phyloP scores from a whole-genome alignment of 164 flowering plant genomes.

The Euptelea pleiosperma region DNA sequence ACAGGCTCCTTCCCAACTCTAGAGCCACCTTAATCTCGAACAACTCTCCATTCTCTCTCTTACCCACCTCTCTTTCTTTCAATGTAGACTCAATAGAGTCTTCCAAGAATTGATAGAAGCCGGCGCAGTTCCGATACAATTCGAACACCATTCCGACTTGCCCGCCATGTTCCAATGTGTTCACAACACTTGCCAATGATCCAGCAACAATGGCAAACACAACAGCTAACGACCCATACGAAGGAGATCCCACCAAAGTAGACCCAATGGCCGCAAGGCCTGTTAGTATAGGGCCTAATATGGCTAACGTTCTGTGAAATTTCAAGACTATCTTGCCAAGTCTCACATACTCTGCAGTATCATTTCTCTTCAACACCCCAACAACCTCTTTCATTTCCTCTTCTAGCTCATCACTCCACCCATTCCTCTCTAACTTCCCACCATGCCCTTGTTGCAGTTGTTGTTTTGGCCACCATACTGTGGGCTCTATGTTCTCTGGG shows the following conservation, averaged over 20 bases:
- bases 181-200: constrained; percentile 42
- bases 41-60: constrained; percentile 48
- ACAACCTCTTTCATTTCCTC: constrained; percentile 47
- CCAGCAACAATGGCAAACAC: constrained; percentile 34
- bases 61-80: constrained; percentile 20
- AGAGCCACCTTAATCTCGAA: constrained; percentile 46
- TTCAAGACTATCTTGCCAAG: constrained; percentile 43
- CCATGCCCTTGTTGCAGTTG: neutral
- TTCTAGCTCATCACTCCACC: constrained; percentile 51
- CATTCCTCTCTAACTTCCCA: constrained; percentile 4
- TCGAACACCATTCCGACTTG: constrained; percentile 56
- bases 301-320: constrained; percentile 40
- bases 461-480: neutral
- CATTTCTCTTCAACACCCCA: constrained; percentile 40
- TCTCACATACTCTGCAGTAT: constrained; percentile 38
- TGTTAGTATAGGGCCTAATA: constrained; percentile 51
- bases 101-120: constrained; percentile 28
- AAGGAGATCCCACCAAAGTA: constrained; percentile 28
- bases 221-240: constrained; percentile 18
- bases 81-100: constrained; percentile 26
- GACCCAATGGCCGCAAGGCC: constrained; percentile 46
- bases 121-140: constrained; percentile 40
- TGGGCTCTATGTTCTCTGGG: too few relatives aligned
- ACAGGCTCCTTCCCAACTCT: constrained; percentile 39
- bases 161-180: constrained; percentile 51